Conservation (phyloP, 345 rosid genomes). For the Hirschfeldia incana region DNA sequence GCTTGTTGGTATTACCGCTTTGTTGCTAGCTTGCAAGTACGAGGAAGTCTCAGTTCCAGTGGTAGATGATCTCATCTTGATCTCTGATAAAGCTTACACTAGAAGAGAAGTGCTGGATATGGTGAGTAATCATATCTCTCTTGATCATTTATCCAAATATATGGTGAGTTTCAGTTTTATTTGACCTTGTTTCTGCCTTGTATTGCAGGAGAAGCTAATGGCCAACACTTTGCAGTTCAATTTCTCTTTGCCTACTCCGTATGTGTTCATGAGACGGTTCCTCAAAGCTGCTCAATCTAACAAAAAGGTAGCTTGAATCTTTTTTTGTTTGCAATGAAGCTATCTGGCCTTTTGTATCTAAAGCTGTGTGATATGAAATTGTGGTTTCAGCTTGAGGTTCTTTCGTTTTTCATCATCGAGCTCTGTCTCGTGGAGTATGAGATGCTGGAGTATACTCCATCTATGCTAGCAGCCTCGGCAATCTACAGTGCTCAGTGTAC, state of each 20-base stretch:
- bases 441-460: constrained; percentile 61
- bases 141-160: constrained; percentile 27
- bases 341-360: constrained; percentile 7
- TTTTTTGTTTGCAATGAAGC: background rate
- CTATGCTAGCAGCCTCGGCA: constrained; percentile 66
- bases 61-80: constrained; percentile 89
- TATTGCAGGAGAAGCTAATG: constrained; percentile 79
- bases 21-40: constrained; percentile 97
- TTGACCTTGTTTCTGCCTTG: constrained; percentile 3
- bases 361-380: constrained; percentile 9
- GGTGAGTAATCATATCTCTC: constrained; percentile 45
- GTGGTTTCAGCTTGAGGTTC: constrained; percentile 71
- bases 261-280: constrained; percentile 87
- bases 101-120: constrained; percentile 89
- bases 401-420: constrained; percentile 61
- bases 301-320: constrained; percentile 52
- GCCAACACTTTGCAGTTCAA: constrained; percentile 70
- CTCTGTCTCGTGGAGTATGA: constrained; percentile 58
- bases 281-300: constrained; percentile 82
- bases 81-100: constrained; percentile 86
- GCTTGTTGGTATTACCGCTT: constrained; percentile 88
- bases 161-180: constrained; percentile 45
- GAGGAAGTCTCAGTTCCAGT: constrained; percentile 99
- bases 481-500: constrained; percentile 61
- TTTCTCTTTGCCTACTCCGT: constrained; percentile 77